phyloP scores from a whole-genome alignment of 208 protist genomes.

The Crithidia sp. region DNA sequence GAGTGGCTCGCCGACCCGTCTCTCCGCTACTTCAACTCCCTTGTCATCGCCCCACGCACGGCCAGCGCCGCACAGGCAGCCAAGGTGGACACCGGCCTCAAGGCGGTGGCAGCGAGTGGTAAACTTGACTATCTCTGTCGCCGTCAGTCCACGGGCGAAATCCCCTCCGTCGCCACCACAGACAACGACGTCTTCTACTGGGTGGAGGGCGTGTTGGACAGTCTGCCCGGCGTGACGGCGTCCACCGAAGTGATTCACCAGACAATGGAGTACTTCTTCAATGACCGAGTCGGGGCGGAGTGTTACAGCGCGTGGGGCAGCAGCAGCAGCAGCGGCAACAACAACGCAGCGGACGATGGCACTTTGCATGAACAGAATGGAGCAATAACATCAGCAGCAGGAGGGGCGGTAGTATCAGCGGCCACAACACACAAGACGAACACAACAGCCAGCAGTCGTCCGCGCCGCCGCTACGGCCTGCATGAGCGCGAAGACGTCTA shows the following conservation, averaged over 20 bases:
- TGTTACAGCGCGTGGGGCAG: constrained; percentile 7
- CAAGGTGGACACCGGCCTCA: constrained; percentile 25
- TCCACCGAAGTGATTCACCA: constrained; percentile 31
- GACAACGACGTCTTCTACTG: constrained; percentile 39
- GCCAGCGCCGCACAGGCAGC: constrained; percentile 12
- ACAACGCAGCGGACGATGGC: too few species aligned
- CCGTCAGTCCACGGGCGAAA: constrained; percentile 14
- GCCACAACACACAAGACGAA: neutral
- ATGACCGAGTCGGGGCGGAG: constrained; percentile 20
- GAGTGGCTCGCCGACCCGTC: constrained; percentile 32
- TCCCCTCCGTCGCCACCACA: constrained; percentile 29
- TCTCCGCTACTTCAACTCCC: constrained; percentile 33
- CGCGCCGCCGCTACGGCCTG: neutral
- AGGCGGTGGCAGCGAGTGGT: constrained; percentile 4
- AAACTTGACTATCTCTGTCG: constrained; percentile 36
- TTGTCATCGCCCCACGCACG: constrained; percentile 27
- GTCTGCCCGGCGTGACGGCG: constrained; percentile 44
- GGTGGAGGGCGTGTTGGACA: constrained; percentile 47
- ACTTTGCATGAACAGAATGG: neutral
- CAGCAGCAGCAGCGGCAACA: too few species aligned
- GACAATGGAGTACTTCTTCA: constrained; percentile 49
- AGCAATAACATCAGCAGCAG: too few species aligned
- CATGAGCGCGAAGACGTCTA: neutral
- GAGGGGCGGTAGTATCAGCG: too few species aligned
- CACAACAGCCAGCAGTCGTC: neutral